These are phyloP conservation scores for Pyrenophora tritici-repentis DNA, from an alignment of 2,329 filamentous ascomycete species.

Conservation along the genomic window DNA sequence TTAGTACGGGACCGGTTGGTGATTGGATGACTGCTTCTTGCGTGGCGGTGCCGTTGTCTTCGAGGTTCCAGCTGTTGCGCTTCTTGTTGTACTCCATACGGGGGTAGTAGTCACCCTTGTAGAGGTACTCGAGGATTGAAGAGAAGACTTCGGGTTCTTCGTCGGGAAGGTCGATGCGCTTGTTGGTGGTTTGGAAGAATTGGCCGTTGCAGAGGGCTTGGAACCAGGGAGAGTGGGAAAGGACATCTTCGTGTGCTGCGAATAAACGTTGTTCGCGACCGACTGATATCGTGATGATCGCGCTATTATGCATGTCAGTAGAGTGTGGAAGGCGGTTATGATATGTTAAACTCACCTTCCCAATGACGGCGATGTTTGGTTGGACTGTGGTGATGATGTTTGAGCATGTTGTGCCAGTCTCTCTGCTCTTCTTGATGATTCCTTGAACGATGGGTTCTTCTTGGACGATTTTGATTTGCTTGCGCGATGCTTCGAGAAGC, in stretches of 20 bases:
- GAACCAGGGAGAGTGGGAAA: slow-evolving; percentile 81
- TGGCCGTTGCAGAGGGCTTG: slow-evolving; percentile 65
- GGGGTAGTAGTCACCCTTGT: slow-evolving; percentile 92
- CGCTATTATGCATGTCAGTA: slow-evolving; percentile 35
- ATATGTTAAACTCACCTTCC: slow-evolving; percentile 38
- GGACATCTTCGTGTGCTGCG: slow-evolving; percentile 85
- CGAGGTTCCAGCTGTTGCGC: slow-evolving; percentile 80
- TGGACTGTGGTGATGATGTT: slow-evolving; percentile 41
- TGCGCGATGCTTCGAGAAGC: slow-evolving; percentile 48
- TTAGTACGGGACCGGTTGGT: slow-evolving; percentile 68
- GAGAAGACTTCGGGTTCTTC: slow-evolving; percentile 92
- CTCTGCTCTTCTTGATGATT: slow-evolving; percentile 43
- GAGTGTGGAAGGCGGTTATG: background rate
- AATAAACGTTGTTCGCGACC: slow-evolving; percentile 86
- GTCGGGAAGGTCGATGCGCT: slow-evolving; percentile 78
- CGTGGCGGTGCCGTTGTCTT: slow-evolving; percentile 57
- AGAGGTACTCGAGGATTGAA: slow-evolving; percentile 85
- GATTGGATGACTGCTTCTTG: slow-evolving; percentile 64
- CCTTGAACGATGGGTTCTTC: slow-evolving; percentile 46
- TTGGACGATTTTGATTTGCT: slow-evolving; percentile 47
- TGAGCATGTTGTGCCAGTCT: slow-evolving; percentile 43
- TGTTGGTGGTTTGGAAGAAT: slow-evolving; percentile 65
- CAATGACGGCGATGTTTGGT: slow-evolving; percentile 43
- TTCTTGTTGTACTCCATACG: slow-evolving; percentile 82
- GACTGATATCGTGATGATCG: slow-evolving; percentile 79